phyloP scores from a whole-genome alignment of 2,329 filamentous ascomycete genomes.

The Xylaria polymorpha region DNA sequence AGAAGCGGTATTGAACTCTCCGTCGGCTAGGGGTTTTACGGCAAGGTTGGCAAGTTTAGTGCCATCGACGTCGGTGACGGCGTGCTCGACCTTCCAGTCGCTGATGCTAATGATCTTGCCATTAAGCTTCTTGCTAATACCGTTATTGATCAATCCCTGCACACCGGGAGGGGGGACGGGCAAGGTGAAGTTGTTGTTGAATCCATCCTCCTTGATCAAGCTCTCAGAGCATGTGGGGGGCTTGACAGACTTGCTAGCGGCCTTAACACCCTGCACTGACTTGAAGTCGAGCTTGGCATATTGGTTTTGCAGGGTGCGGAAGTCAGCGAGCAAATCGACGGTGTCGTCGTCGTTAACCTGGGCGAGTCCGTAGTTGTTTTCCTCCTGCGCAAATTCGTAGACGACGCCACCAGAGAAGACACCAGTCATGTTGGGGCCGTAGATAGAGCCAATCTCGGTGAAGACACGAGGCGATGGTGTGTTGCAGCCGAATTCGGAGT shows the following conservation, averaged over 20 bases:
- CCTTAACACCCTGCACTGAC: slow-evolving; percentile 71
- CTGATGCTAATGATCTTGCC: slow-evolving; percentile 77
- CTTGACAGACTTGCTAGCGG: slow-evolving; percentile 61
- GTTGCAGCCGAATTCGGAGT: slow-evolving; percentile 86
- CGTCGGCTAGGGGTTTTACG: slow-evolving; percentile 52
- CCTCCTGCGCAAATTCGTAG: slow-evolving; percentile 82
- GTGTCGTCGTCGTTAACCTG: slow-evolving; percentile 67
- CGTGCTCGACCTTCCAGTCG: slow-evolving; percentile 67
- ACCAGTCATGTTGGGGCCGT: slow-evolving; percentile 74
- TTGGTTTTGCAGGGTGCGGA: slow-evolving; percentile 78
- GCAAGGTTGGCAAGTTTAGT: slow-evolving; percentile 58
- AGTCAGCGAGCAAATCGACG: slow-evolving; percentile 71
- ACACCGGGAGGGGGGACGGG: slow-evolving; percentile 75
- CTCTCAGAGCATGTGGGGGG: slow-evolving; percentile 72
- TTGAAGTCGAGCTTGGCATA: slow-evolving; percentile 80
- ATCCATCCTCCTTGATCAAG: slow-evolving; percentile 75
- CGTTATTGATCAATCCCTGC: slow-evolving; percentile 78
- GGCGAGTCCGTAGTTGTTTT: slow-evolving; percentile 74
- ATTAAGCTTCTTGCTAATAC: slow-evolving; percentile 71
- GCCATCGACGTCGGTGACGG: slow-evolving; percentile 56
- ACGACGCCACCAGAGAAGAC: slow-evolving; percentile 81
- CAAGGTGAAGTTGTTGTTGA: slow-evolving; percentile 83
- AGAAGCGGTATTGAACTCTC: slow-evolving; percentile 40
- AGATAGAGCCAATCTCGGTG: slow-evolving; percentile 79
- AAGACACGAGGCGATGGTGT: slow-evolving; percentile 76